Conservation (phyloP, 495 filamentous ascomycete species). For the Glutinoglossum americanum region DNA sequence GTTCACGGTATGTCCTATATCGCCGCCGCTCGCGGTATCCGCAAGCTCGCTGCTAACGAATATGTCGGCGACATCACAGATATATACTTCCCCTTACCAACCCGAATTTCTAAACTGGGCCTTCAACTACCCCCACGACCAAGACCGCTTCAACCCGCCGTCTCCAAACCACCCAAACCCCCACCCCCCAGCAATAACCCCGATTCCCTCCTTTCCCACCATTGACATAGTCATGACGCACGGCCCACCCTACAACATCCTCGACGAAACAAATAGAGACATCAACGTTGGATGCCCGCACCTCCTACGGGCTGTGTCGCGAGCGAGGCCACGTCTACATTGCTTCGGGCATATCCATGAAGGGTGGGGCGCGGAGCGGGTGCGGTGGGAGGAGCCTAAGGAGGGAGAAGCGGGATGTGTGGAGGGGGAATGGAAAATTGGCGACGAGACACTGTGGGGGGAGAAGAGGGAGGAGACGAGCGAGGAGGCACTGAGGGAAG, state of each 20-base stretch:
- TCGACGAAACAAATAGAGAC: constrained; percentile 24
- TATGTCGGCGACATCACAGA: no score
- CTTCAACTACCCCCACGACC: constrained; percentile 33
- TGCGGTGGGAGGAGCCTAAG: constrained; percentile 26
- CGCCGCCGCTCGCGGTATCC: no score
- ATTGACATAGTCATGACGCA: constrained; percentile 55
- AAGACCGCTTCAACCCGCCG: constrained; percentile 32
- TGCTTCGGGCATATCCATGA: constrained; percentile 65
- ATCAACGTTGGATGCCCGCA: constrained; percentile 31
- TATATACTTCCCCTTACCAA: constrained; percentile 52
- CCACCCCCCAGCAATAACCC: constrained; percentile 19
- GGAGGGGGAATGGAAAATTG: constrained; percentile 10
- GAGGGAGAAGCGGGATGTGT: constrained; percentile 2
- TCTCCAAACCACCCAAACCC: background rate
- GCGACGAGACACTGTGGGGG: constrained; percentile 17
- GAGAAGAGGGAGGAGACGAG: no score
- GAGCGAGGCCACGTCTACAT: constrained; percentile 33
- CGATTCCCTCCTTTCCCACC: constrained; percentile 25
- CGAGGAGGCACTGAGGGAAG: constrained; percentile 21
- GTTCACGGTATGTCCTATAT: constrained; percentile 28
- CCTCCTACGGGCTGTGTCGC: constrained; percentile 33
- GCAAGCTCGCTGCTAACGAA: no score
- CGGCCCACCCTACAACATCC: constrained; percentile 38
- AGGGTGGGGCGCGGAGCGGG: constrained; percentile 42
- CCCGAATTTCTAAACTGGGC: constrained; percentile 37